These are phyloP conservation scores for Durusdinium trenchii DNA, from an alignment of 73 alveolate genomes.

Conservation along the genomic window DNA sequence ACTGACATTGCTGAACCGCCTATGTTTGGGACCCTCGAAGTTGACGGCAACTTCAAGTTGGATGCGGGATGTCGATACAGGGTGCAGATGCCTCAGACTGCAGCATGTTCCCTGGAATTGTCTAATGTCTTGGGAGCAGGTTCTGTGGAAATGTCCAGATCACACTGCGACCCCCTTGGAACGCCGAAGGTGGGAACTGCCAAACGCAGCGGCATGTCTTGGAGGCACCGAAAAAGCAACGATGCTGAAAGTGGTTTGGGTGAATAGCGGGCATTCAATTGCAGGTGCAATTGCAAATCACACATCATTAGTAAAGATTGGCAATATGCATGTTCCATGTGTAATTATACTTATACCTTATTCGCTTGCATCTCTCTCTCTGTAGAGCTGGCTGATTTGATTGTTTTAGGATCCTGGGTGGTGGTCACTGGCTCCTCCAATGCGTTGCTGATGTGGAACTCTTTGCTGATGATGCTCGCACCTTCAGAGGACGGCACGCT, in stretches of 20 bases:
- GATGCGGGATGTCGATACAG: slow-evolving; percentile 55
- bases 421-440: slow-evolving; percentile 79
- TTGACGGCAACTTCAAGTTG: slow-evolving; percentile 36
- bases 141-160: too few species aligned
- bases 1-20: slow-evolving; percentile 39
- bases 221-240: not conserved
- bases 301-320: too few species aligned
- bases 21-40: slow-evolving; percentile 27
- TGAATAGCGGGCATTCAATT: not conserved
- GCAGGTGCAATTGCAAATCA: not conserved
- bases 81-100: not conserved
- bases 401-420: slow-evolving; percentile 59
- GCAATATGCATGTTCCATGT: too few species aligned
- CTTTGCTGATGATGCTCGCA: slow-evolving; percentile 65
- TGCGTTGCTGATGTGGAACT: slow-evolving; percentile 62
- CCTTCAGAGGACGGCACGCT: slow-evolving; percentile 37
- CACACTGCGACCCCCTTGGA: too few species aligned
- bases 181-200: slow-evolving; percentile 10
- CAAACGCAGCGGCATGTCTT: slow-evolving; percentile 14
- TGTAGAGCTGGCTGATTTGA: not conserved
- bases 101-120: not conserved
- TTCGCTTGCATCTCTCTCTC: not conserved
- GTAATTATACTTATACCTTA: not conserved
- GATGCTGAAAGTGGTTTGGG: not conserved
- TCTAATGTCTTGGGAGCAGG: too few species aligned